Evolutionary conservation across 2,329 filamentous ascomycete species (phyloP).

Genomic region (Microcyclospora tardicrescens): DNA sequence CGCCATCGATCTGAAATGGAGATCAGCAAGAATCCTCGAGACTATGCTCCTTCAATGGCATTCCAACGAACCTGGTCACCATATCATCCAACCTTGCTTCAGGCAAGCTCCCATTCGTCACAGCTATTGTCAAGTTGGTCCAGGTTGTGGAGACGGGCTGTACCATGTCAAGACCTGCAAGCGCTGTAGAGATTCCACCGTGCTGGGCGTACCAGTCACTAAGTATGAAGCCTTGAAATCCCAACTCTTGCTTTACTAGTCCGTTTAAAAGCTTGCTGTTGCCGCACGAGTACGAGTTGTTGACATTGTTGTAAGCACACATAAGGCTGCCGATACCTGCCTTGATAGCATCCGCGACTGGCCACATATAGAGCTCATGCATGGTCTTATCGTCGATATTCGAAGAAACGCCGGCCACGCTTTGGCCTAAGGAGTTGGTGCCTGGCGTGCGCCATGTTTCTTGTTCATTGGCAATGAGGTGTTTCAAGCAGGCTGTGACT

Average conservation of each 20-base stretch:
- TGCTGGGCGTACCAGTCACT: conserved; percentile 29
- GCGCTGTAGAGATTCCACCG: conserved; percentile 10
- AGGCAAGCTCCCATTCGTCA: conserved; percentile 16
- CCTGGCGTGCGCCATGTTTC: conserved; percentile 21
- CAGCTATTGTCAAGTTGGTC: conserved; percentile 13
- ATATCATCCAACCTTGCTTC: conserved; percentile 17
- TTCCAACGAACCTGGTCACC: conserved; percentile 15
- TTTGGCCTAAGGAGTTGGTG: conserved; percentile 9
- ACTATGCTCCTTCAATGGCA: too few relatives aligned
- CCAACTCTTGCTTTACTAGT: conserved; percentile 58
- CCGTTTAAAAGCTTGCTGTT: conserved; percentile 57
- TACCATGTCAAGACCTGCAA: conserved; percentile 17
- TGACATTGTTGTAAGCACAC: conserved; percentile 46
- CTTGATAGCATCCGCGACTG: conserved; percentile 20
- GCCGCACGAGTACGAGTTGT: conserved; percentile 47
- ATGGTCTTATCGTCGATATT: conserved; percentile 45
- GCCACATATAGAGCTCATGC: conserved; percentile 41
- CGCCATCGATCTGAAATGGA: too few relatives aligned
- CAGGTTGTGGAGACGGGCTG: conserved; percentile 10
- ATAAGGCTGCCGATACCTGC: conserved; percentile 13
- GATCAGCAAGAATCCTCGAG: background rate
- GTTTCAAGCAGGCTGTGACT: conserved; percentile 34
- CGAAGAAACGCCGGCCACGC: conserved; percentile 12
- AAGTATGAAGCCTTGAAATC: conserved; percentile 53
- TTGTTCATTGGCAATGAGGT: conserved; percentile 42